phyloP scores from a whole-genome alignment of 768 basidiomycete genomes.

The Mrakia frigida region DNA sequence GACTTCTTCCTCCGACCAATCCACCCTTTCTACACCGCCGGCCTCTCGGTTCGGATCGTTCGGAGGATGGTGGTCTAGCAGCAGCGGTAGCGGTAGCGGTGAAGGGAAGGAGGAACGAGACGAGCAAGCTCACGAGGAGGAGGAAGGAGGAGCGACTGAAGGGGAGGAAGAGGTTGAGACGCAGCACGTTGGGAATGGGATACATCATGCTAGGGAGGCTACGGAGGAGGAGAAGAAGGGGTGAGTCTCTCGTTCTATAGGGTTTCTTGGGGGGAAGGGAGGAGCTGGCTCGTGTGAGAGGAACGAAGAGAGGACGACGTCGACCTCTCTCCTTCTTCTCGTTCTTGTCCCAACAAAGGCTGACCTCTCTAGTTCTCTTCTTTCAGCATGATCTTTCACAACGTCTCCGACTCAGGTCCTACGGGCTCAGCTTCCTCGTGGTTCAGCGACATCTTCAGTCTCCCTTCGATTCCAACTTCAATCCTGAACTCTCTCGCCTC shows the following conservation, averaged over 20 bases:
- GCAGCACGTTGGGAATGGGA: background rate
- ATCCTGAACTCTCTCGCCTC: background rate
- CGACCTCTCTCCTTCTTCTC: background rate
- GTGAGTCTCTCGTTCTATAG: background rate
- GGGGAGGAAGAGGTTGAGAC: too few species aligned
- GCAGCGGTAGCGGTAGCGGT: background rate
- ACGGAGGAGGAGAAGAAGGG: slow-evolving; percentile 2
- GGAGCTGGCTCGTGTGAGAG: background rate
- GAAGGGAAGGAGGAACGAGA: background rate
- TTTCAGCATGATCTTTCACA: background rate
- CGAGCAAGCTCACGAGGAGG: background rate
- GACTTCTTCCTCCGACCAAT: background rate
- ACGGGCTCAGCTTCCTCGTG: background rate
- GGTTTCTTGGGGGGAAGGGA: background rate
- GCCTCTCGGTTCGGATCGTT: background rate
- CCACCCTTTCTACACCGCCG: background rate
- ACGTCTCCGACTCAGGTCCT: background rate
- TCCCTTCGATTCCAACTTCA: background rate
- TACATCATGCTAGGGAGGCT: background rate
- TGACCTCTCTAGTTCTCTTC: background rate
- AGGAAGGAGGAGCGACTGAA: background rate
- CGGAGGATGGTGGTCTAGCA: background rate
- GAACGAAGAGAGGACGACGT: background rate
- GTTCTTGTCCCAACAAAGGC: background rate
- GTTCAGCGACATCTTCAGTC: background rate